Conservation (phyloP, 345 rosid species). For the Rhizophora mangle region DNA sequence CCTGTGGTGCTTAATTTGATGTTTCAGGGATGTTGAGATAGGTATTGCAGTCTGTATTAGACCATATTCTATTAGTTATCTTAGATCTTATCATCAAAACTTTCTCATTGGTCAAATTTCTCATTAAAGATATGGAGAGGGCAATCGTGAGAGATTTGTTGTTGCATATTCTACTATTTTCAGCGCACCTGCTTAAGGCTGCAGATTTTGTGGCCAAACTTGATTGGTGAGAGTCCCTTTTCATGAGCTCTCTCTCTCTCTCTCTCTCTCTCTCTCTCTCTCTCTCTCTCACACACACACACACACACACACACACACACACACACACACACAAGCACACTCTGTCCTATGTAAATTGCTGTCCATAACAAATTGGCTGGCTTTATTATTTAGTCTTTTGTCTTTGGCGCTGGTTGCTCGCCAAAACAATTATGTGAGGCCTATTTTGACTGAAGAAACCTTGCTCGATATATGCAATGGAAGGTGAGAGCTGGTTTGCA, state of each 20-base stretch:
- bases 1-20: too few relatives aligned
- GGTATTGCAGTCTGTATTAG: too few relatives aligned
- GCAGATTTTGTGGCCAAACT: conserved; percentile 84
- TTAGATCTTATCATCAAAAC: conserved; percentile 11
- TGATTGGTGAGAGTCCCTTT: conserved; percentile 66
- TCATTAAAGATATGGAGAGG: conserved; percentile 80
- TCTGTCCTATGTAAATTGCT: neutral
- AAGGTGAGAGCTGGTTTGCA: conserved; percentile 45
- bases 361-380: conserved; percentile 9
- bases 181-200: conserved; percentile 71
- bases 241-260: neutral
- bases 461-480: conserved; percentile 78
- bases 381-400: conserved; percentile 49
- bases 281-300: too few relatives aligned
- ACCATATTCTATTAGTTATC: neutral
- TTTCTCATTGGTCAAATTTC: conserved; percentile 19
- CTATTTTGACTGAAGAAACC: conserved; percentile 67
- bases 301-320: too few relatives aligned
- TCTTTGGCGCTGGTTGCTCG: conserved; percentile 83
- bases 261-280: neutral
- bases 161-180: conserved; percentile 63
- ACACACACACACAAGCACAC: too few relatives aligned
- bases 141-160: conserved; percentile 84
- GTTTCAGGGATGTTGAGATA: too few relatives aligned
- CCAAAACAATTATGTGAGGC: conserved; percentile 90